phyloP scores from a whole-genome alignment of 2,329 filamentous ascomycete genomes.

The Talaromyces sp. region DNA sequence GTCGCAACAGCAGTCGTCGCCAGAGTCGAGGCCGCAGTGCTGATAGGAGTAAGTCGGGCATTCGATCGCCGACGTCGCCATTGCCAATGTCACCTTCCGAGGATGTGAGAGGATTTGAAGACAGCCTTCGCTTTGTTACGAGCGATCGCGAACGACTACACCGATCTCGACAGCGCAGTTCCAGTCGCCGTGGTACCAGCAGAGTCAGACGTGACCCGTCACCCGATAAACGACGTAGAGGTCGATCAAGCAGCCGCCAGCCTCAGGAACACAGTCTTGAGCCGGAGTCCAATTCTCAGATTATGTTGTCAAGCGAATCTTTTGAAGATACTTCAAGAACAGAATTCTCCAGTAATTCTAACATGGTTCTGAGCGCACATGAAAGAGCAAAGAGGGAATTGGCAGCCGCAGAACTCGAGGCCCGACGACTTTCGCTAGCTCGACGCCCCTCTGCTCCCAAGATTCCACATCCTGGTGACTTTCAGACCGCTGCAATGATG shows the following conservation, averaged over 20 bases:
- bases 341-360: constrained; percentile 20
- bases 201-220: constrained; percentile 43
- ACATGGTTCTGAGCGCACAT: constrained; percentile 44
- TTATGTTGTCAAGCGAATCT: constrained; percentile 8
- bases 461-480: constrained; percentile 69
- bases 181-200: constrained; percentile 46
- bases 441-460: constrained; percentile 73
- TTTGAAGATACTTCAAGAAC: constrained; percentile 25
- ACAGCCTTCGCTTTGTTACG: constrained; percentile 47
- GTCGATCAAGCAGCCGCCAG: constrained; percentile 35
- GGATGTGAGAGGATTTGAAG: constrained; percentile 58
- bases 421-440: constrained; percentile 78
- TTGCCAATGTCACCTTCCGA: constrained; percentile 65
- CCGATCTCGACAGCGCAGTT: constrained; percentile 50
- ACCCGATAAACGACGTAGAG: constrained; percentile 41
- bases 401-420: constrained; percentile 81
- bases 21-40: constrained; percentile 58
- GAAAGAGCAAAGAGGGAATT: constrained; percentile 68
- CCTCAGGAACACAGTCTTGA: constrained; percentile 15
- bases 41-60: constrained; percentile 55
- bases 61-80: constrained; percentile 75
- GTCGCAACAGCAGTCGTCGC: constrained; percentile 38
- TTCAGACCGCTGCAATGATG: constrained; percentile 39
- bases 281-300: constrained; percentile 7
- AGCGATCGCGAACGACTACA: constrained; percentile 43